Evolutionary conservation across 2,329 filamentous ascomycete species (phyloP), one percentile per base, ranked within the genome.

Genomic region (Colletotrichum costaricense): DNA sequence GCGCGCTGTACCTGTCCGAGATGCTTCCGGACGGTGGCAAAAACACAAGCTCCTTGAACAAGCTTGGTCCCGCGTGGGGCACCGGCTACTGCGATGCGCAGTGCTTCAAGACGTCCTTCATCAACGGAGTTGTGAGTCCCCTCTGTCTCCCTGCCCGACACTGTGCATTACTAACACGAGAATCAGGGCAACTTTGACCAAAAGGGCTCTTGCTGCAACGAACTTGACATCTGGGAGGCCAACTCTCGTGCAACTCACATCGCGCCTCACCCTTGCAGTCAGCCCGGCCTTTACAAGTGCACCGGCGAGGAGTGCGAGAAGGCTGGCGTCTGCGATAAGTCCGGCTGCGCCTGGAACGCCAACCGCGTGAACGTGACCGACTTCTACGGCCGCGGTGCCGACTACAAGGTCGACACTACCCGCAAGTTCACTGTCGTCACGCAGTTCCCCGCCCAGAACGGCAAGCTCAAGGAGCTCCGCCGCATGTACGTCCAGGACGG

Each of bases 141-240:
- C 79, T 81, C 80, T 73, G 82, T 84, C 6, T 19, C 14, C 38
- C 3, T 78, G 78, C 84, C 69, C 75, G 7, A 54, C 55, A 22
- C 11, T 28, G 30, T 8, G 78, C 19, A 78, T 16, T 73, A 79
- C 74, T 76, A 75, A 75, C n/a, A 73, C 28, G 11, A 33, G 1
- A 35, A 63, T 26, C 33, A 88, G 84, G 89, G 84, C 62, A 92
- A 92, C 78, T 83, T 86, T n/a, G 86, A 88, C 7, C 85, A 81
- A 56, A 83, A 87, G 63, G 91, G 92, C 74, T 85, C 90, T 52
- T 93, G 91, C 87, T 93, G 91, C 81, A 83, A 88, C 56, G 92
- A 93, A 82, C 91, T 93, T 88, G 91, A 93, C 72, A 86, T 92
- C 79, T 91, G 89, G 89, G 90, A 92, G 80, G 89, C 89, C 70